Evolutionary conservation across 73 alveolate species (phyloP).

Genomic region (Symbiodinium natans): DNA sequence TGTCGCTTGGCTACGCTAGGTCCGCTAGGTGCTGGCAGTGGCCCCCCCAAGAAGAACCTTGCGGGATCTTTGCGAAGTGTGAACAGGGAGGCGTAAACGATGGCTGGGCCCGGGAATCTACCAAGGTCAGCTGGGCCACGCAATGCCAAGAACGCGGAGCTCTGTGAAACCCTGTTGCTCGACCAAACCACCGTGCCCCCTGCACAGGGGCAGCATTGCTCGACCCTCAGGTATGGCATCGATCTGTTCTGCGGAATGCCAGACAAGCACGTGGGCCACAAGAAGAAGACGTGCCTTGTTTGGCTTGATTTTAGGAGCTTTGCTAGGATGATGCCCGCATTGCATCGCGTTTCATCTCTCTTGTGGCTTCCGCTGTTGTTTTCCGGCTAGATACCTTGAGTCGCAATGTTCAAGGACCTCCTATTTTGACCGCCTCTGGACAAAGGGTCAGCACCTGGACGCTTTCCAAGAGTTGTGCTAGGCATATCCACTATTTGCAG

Average conservation of each 20-base stretch:
- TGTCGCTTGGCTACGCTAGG: neutral
- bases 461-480: neutral
- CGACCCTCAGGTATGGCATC: conserved; percentile 33
- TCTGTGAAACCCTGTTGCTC: neutral
- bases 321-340: no score
- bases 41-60: no score
- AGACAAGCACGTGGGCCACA: conserved; percentile 57
- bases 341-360: no score
- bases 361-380: no score
- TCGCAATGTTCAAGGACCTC: conserved; percentile 28
- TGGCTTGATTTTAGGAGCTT: neutral
- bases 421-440: conserved; percentile 69
- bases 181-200: no score
- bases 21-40: no score
- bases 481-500: no score
- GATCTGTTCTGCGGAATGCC: conserved; percentile 44
- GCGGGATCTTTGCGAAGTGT: no score
- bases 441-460: conserved; percentile 50
- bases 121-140: conserved; percentile 22
- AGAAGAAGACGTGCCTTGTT: conserved; percentile 19
- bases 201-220: no score
- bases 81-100: no score
- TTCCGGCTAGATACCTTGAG: no score
- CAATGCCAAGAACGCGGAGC: neutral
- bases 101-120: no score